Evolutionary conservation across 2,329 filamentous ascomycete genomes (phyloP), one percentile per base, ranked within the genome.

Genomic region (Iodosphaeria phyllophila): DNA sequence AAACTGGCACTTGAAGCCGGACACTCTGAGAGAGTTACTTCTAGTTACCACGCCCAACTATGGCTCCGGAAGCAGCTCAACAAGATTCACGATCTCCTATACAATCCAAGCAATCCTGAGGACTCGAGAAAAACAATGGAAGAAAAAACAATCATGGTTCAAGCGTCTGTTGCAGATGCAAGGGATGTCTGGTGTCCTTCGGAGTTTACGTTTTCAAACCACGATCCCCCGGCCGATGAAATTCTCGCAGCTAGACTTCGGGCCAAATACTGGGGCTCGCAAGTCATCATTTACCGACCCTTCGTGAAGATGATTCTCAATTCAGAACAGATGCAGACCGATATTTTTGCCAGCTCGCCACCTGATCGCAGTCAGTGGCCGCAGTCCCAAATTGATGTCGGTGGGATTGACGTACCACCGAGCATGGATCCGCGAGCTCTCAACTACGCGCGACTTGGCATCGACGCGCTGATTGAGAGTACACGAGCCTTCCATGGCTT

Each of bases 261-360:
- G 20, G 89, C 79, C 9, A 95, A 98, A 47, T 95, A 89, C 48
- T 95, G 86, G 58, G 89, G 89, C 12, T 84, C 82, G 0, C 68
- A 76, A 34, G 83, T 91, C 32, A 84, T 95, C 42, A 84, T 86
- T 14, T 77, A 89, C 44, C 68, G 89, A 13, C 80, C 79, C 1
- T 82, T 86, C 31, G 45, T 74, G 26, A 52, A 57, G 33, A 53
- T 60, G 31, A 61, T 74, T 22, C 47, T 74, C 36, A 47, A 69
- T 22, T 32, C 37, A 3, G 31, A 35, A 6, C 22, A 24, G 16
- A 29, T 35, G 24, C 35, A 28, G 37, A 35, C 28, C 30, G 15
- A 34, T 33, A 24, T 41, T 8, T 38, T 32, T 18, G 26, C 24
- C 10, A 23, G 29, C 14, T 29, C 28, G 7, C 26, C 23, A 9